Evolutionary conservation across 1,139 yeast genomes (phyloP), one percentile per base, ranked within the genome.

Genomic region (Pichia cactophila): DNA sequence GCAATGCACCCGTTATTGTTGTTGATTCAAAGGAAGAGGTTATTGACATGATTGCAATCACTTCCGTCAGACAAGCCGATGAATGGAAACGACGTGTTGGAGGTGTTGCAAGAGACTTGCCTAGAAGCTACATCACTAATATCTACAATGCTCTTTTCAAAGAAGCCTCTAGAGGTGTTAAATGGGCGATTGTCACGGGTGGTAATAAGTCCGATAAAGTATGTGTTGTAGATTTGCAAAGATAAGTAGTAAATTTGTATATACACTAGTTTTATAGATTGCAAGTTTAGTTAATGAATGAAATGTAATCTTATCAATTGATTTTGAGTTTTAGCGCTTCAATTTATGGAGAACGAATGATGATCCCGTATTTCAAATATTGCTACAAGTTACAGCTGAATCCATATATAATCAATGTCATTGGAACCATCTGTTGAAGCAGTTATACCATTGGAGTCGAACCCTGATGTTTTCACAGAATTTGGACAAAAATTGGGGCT

Each of bases 21-120:
- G 75, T 90, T 37, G 97, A 92, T 61, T 80, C 78, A 2, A 75
- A 84, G 52, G 96, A 88, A 58, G 97, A 88, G 56, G 86, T 86
- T 1, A 62, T 90, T 51, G 94, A 87, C 43, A 86, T 88, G 74
- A 86, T 90, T 42, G 73, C 83, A 33, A 76, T 83, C 1, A 83
- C 95, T 0, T 83, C 95, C 0, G 73, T 90, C 23, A 74, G 75
- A 41, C 88, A 81, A 55, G 83, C 81, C 40, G 97, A 90, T 54
- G 96, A 89, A 73, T 90, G 97, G 96, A 70, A 81, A 43, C 72
- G 95, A 57, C 84, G 86, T 58, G 89, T 89, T 2, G 86, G 89
- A 11, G 88, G 89, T 40, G 76, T 83, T 2, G 75, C 86, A 2
- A 71, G 70, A 55, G 74, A 84, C 5, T 72, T 79, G 2, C 94